phyloP scores from a whole-genome alignment of 2,329 filamentous ascomycete genomes.

The Fusarium coicis region DNA sequence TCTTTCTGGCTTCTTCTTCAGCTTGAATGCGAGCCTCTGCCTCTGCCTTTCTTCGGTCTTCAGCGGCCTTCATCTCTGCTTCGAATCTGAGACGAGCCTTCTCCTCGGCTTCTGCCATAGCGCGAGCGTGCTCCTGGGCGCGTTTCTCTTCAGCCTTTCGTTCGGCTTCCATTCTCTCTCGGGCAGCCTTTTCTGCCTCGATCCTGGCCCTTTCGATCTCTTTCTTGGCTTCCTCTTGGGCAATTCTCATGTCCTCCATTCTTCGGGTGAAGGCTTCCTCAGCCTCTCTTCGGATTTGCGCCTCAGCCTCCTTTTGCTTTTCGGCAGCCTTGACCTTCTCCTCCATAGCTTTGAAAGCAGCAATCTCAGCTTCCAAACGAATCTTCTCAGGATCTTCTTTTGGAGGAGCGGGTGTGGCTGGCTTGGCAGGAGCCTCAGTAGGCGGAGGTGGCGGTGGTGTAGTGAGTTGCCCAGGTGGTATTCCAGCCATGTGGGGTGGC shows the following conservation, averaged over 20 bases:
- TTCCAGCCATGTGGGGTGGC: conserved; percentile 52
- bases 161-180: conserved; percentile 57
- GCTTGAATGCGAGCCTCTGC: conserved; percentile 58
- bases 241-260: conserved; percentile 43
- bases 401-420: conserved; percentile 53
- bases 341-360: conserved; percentile 59
- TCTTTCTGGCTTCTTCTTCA: conserved; percentile 57
- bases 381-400: conserved; percentile 68
- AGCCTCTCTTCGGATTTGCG: conserved; percentile 58
- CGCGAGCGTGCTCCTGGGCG: conserved; percentile 58
- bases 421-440: conserved; percentile 51
- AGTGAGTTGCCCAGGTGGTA: conserved; percentile 45
- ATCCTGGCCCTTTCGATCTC: conserved; percentile 47
- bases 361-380: conserved; percentile 69
- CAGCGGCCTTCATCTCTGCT: conserved; percentile 56
- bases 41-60: conserved; percentile 57
- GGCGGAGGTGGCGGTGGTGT: conserved; percentile 54
- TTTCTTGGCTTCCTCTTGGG: conserved; percentile 49
- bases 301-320: conserved; percentile 57
- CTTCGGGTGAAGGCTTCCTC: conserved; percentile 53
- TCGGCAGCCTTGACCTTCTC: conserved; percentile 59
- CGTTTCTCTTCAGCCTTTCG: conserved; percentile 41
- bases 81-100: conserved; percentile 60
- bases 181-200: conserved; percentile 56
- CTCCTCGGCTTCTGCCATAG: conserved; percentile 57